Evolutionary conservation across 305 asterid species (phyloP).

Genomic region (Rubia peregrina): DNA sequence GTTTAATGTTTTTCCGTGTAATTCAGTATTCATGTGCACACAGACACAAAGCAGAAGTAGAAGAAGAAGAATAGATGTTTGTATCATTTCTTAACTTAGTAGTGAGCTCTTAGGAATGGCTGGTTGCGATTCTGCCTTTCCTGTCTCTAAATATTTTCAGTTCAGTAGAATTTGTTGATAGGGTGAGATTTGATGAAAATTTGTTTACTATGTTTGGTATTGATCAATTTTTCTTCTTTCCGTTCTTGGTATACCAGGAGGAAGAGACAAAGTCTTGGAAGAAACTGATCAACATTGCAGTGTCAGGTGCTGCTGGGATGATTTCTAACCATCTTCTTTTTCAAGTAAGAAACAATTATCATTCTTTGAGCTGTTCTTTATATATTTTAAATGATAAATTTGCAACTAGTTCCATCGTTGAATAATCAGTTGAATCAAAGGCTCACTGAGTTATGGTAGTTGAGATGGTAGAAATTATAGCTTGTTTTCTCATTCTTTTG

Average conservation of each 20-base stretch:
- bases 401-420: background rate
- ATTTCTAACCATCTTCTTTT: slow-evolving; percentile 95
- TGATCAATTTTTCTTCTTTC: slow-evolving; percentile 9
- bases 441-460: background rate
- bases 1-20: background rate
- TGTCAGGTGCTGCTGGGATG: slow-evolving; percentile 99
- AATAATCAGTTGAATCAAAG: background rate
- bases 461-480: background rate
- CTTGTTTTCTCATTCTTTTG: background rate
- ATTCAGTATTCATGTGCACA: background rate
- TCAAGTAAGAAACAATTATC: slow-evolving; percentile 41
- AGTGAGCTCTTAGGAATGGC: background rate
- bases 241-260: slow-evolving; percentile 39
- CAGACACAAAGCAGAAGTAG: background rate
- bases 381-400: background rate
- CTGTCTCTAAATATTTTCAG: background rate
- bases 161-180: background rate
- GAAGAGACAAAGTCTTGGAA: slow-evolving; percentile 92
- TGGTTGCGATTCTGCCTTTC: background rate
- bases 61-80: background rate
- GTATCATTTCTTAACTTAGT: background rate
- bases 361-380: background rate
- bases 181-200: background rate
- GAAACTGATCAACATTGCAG: slow-evolving; percentile 72
- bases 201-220: background rate